Percentiles rank a stretch among this genome's conserved stretches.
phyloP scores from a whole-genome alignment of 768 basidiomycete species.

The Xerocomus potaroensis region DNA sequence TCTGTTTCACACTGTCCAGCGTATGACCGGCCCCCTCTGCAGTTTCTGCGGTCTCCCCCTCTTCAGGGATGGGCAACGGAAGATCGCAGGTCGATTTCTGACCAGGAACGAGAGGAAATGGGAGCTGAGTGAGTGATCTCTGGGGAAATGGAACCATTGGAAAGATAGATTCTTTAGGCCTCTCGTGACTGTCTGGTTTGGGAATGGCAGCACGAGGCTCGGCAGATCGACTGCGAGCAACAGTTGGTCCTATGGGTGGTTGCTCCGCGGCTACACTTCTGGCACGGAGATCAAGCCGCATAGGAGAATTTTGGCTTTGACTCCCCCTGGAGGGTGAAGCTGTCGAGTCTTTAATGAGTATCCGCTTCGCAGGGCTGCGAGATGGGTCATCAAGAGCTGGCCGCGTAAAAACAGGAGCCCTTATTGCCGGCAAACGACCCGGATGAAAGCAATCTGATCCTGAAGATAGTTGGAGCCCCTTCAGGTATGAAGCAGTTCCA shows the following conservation, averaged over 20 bases:
- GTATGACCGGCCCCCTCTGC: conserved; percentile 11
- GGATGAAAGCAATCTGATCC: conserved; percentile 18
- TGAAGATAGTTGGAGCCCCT: conserved; percentile 35
- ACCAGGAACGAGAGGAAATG: conserved; percentile 25
- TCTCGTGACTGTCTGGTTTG: conserved; percentile 11
- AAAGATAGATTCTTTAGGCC: conserved; percentile 20
- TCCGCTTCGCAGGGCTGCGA: conserved; percentile 34
- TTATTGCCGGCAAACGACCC: conserved; percentile 11
- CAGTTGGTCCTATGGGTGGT: conserved; percentile 9
- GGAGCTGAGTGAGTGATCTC: conserved; percentile 17
- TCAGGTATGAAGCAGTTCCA: conserved; percentile 48
- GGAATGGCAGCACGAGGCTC: conserved; percentile 16
- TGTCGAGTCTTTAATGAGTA: conserved; percentile 26
- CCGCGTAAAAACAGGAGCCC: conserved; percentile 38
- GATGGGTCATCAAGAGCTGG: conserved; percentile 36
- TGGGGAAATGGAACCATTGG: conserved; percentile 7
- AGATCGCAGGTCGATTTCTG: conserved; percentile 18
- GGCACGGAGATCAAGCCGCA: conserved; percentile 17
- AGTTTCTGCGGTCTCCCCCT: conserved; percentile 13
- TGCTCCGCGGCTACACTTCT: conserved; percentile 37
- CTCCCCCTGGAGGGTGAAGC: conserved; percentile 23
- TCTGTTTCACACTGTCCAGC: conserved; percentile 15
- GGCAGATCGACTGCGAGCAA: conserved; percentile 29
- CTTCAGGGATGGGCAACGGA: conserved; percentile 34
- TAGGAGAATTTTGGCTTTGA: conserved; percentile 12